Evolutionary conservation across 108 stramenopile genomes (phyloP), one percentile per base, ranked within the genome.

Genomic region (Bacterosira constricta): DNA sequence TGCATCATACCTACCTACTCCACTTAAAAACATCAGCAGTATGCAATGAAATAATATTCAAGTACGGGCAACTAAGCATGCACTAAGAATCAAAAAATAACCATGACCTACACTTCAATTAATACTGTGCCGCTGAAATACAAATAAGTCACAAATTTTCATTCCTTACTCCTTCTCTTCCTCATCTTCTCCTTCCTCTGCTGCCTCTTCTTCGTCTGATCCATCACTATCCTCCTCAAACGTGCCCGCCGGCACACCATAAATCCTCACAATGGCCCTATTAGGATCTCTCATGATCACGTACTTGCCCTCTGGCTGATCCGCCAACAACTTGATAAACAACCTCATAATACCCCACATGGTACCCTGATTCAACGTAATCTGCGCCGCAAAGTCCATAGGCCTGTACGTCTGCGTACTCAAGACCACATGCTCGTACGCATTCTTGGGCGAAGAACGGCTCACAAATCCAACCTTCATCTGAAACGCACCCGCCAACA

Each of bases 391-490:
- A 76, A 99, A 97, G 63, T 98, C 98, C 82, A 85, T 83, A 49
- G 99, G 99, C 68, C 95, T 90, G 85, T 96, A 98, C 54, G 89
- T 89, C 76, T 97, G 97, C 7, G 99, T 98, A 13, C 90, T 97
- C 67, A 99, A 65, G 63, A 99, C 87, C 18, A 82, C 78, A 73
- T 98, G 98, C 13, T 96, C 91, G 56, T 94, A 93, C 23, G 89
- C 85, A 75, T 96, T 94, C 83, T 91, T 97, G 54, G 90, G 91
- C 96, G 87, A 6, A 87, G 86, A 8, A 96, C 97, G 60, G 91
- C 98, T 35, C 97, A 97, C 97, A 54, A 93, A 99, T 21, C 99
- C 99, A 75, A 99, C 86, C 90, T 98, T 97, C 97, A 99, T 98
- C 72, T 91, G 88, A 75, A 96, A 94, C 1, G 97, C 99, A 32